Base-by-base conservation (phyloP, 106 monocot genomes). In the Agapanthus africanus region DNA sequence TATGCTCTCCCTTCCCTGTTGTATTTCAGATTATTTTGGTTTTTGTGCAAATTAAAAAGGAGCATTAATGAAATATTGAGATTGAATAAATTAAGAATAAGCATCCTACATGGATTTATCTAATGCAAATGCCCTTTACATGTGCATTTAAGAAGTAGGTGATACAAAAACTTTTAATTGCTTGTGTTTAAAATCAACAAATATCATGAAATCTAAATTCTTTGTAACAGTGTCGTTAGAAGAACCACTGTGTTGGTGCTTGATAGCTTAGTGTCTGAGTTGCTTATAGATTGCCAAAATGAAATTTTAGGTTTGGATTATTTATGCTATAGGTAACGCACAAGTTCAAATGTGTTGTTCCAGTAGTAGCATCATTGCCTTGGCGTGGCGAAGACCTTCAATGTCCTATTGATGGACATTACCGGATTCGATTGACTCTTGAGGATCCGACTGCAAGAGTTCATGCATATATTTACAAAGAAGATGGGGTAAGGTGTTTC, bases 391-490 rank as follows among this genome's bases (percentile, higher is more conserved):
- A 75, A 18, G 59, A 84, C 50, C 34, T 88, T 0, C 11, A 68
- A 11, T 78, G 75, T 63, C 65, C 76, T 46, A 16, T 54, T 1
- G 18, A 62, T 21, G 78, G 76, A 4, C 67, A 75, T 40, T 80
- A 79, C 50, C 79, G 80, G 1, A 6, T 94, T 33, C 70, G 79
- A 56, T 46, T 87, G 31, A 94, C 85, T 28, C 59, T 94, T 39
- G 94, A 94, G 59, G 87, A 94, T 73, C 85, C 94, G 26, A 94
- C 94, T 36, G 90, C 90, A n/a, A 87, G 90, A 73, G 72, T 94
- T 37, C 80, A 85, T 72, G 90, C 87, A 15, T 87, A 80, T 25
- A 69, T 94, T 49, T 70, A 4, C 25, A 68, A 66, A 39, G 78
- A 87, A 77, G 82, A 94, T 44, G 81, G 79, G 76, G 94, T 94